A percentile compares a stretch with the other conserved stretches of the same genome.
Evolutionary conservation across 345 rosid genomes (phyloP).

Genomic region (Psidium friedrichsthalianum): DNA sequence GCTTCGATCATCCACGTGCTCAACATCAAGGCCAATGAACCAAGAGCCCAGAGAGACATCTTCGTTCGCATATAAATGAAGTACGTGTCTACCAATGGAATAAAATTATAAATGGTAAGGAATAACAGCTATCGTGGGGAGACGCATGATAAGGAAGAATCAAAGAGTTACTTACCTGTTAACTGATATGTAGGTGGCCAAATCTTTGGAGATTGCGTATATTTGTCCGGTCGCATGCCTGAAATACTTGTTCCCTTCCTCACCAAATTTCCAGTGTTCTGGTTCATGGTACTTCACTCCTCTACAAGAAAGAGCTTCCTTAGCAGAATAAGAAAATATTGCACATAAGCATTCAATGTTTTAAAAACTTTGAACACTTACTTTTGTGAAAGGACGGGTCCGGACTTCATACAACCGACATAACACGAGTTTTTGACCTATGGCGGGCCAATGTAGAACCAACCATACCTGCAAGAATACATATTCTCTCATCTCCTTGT

Average conservation of each 20-base stretch:
- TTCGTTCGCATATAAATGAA: slow-evolving; percentile 88
- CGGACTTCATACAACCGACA: slow-evolving; percentile 97
- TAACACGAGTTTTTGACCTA: slow-evolving; percentile 69
- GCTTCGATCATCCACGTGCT: slow-evolving; percentile 85
- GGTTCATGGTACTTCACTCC: slow-evolving; percentile 90
- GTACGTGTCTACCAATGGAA: slow-evolving; percentile 42
- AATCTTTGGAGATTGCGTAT: slow-evolving; percentile 86
- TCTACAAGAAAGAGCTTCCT: slow-evolving; percentile 23
- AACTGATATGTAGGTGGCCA: slow-evolving; percentile 79
- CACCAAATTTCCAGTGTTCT: slow-evolving; percentile 96
- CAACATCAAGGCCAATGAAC: slow-evolving; percentile 96
- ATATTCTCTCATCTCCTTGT: not conserved
- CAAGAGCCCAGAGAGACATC: slow-evolving; percentile 93
- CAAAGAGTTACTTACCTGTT: slow-evolving; percentile 36
- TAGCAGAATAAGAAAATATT: not conserved
- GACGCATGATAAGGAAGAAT: not conserved
- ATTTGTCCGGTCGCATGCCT: slow-evolving; percentile 95
- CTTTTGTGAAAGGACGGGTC: slow-evolving; percentile 90
- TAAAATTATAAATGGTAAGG: not conserved
- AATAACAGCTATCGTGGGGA: not conserved
- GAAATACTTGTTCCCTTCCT: slow-evolving; percentile 87
- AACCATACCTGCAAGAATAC: slow-evolving; percentile 43
- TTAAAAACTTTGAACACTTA: slow-evolving; percentile 15
- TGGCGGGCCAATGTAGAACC: slow-evolving; percentile 80
- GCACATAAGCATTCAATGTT: not conserved